Conservation (phyloP, 352 stramenopile genomes). For the Pseudoperonospora humuli region DNA sequence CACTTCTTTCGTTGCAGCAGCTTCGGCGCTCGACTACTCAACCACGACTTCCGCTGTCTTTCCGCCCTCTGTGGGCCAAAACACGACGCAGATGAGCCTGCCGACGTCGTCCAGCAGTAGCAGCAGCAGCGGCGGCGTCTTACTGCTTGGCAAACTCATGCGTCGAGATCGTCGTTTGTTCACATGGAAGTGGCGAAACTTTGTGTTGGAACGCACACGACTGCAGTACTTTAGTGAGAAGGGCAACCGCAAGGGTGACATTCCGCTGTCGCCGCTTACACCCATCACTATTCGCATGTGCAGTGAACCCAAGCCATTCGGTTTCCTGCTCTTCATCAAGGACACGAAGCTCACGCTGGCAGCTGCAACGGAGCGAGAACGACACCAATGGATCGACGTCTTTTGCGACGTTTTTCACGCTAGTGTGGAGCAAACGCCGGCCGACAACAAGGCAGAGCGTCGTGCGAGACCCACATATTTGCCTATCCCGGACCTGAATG, state of each 20-base stretch:
- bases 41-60: not conserved
- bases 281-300: conserved; percentile 68
- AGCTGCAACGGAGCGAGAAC: conserved; percentile 56
- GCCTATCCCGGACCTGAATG: conserved; percentile 48
- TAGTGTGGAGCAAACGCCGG: conserved; percentile 47
- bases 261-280: conserved; percentile 45
- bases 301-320: conserved; percentile 61
- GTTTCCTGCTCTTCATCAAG: conserved; percentile 69
- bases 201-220: conserved; percentile 57
- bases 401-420: conserved; percentile 72
- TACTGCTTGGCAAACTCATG: conserved; percentile 67
- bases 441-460: conserved; percentile 50
- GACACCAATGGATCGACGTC: conserved; percentile 72
- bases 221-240: conserved; percentile 78
- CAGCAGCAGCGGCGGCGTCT: conserved; percentile 17
- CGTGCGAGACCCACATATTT: conserved; percentile 57
- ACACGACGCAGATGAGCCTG: conserved; percentile 1
- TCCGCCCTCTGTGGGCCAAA: not conserved
- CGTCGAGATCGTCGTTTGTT: conserved; percentile 64
- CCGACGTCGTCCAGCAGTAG: not conserved
- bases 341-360: conserved; percentile 75
- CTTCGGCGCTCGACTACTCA: conserved; percentile 1
- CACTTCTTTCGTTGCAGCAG: not conserved
- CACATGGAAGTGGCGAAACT: conserved; percentile 82
- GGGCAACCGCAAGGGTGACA: conserved; percentile 65